Base-by-base conservation (phyloP, 2,329 filamentous ascomycete genomes). In the Ophioceras dolichostomum region DNA sequence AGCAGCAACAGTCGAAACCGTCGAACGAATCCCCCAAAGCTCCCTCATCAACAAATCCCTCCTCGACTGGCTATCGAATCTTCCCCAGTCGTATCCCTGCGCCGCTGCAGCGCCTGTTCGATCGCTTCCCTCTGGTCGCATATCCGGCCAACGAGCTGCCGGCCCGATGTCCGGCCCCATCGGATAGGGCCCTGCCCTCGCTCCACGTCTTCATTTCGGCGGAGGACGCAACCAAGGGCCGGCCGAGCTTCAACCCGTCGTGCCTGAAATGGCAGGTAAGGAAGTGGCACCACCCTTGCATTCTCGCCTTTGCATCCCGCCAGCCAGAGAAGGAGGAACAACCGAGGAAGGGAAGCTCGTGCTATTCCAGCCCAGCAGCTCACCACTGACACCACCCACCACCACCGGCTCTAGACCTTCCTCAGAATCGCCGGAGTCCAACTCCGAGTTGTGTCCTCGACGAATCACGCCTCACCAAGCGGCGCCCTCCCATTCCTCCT, bases 231-330 rank as follows among this genome's bases (percentile, higher is more conserved):
- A 56, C 58, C 39, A 53, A 53, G 28, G 77, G 76, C 4, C 61
- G 65, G 21, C 83, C 87, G 19, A 93, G 85, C 45, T 94, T 82
- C 62, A 96, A 96, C 55, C 91, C 91, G 10, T 76, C 79, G 41
- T 98, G 91, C 64, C 67, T 96, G 52, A 94, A 89, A 65, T 96
- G 87, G 87, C 91, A 96, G 83, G 86, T 89, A 50, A 47, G 75
- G n/a, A n/a, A n/a, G n/a, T n/a, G n/a, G n/a, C n/a, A n/a, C n/a
- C n/a, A n/a, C n/a, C n/a, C n/a, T n/a, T n/a, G n/a, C n/a, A n/a
- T n/a, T n/a, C n/a, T n/a, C n/a, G n/a, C n/a, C n/a, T n/a, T n/a
- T n/a, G n/a, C n/a, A n/a, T n/a, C n/a, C n/a, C n/a, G n/a, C n/a
- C n/a, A n/a, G n/a, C n/a, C n/a, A n/a, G n/a, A n/a, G n/a, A n/a